A percentile compares a stretch with the other conserved stretches of the same genome.
These are phyloP conservation scores for Smittium culicis DNA, from an alignment of 371 early-diverging fungal genomes.

Conservation along the genomic window DNA sequence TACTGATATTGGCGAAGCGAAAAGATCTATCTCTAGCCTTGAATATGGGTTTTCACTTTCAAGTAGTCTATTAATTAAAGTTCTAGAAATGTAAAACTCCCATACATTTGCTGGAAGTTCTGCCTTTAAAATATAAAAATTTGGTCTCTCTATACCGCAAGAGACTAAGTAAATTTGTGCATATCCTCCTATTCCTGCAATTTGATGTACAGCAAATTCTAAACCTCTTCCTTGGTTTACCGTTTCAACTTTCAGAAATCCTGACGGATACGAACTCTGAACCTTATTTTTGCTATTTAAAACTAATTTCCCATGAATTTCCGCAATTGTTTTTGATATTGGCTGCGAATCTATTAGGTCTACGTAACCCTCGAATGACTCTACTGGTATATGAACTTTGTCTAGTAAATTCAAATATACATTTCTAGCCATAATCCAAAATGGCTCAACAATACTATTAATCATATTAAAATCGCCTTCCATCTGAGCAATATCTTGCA, in stretches of 20 bases:
- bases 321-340: background rate
- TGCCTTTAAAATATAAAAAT: slow-evolving; percentile 3
- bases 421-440: slow-evolving; percentile 9
- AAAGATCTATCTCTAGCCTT: background rate
- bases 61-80: background rate
- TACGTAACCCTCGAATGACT: slow-evolving; percentile 4
- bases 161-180: slow-evolving; percentile 4
- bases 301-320: background rate
- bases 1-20: slow-evolving; percentile 2
- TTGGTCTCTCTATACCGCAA: background rate
- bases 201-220: background rate
- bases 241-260: background rate
- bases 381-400: slow-evolving; percentile 3
- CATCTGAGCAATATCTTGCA: background rate
- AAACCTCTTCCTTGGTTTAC: background rate
- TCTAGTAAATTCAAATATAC: slow-evolving; percentile 4
- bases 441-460: slow-evolving; percentile 6
- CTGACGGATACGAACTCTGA: background rate
- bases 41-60: background rate
- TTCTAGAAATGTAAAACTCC: slow-evolving; percentile 10
- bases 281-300: background rate
- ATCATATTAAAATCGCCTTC: background rate
- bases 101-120: slow-evolving; percentile 11
- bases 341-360: background rate
- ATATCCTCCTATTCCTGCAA: slow-evolving; percentile 3